Evolutionary conservation across 805 yeast genomes (phyloP).

Genomic region (Starmerella apis): DNA sequence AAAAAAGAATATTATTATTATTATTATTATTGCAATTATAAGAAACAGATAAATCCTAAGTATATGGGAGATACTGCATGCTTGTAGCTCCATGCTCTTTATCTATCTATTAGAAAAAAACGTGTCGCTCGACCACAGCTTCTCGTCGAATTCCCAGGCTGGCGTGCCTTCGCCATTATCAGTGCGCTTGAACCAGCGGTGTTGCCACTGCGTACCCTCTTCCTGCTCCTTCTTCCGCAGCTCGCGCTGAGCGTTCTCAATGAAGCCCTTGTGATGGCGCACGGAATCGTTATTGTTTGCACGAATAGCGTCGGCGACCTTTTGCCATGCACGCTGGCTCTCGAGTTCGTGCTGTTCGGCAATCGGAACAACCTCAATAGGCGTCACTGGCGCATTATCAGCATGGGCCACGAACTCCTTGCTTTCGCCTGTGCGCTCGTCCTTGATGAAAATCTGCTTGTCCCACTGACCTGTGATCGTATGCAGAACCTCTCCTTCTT

Average conservation of each 20-base stretch:
- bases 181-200: slow-evolving; percentile 60
- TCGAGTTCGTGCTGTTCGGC: slow-evolving; percentile 73
- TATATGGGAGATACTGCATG: neutral
- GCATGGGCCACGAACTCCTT: slow-evolving; percentile 30
- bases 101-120: slow-evolving; percentile 22
- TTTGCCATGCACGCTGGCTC: slow-evolving; percentile 78
- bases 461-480: slow-evolving; percentile 92
- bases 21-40: neutral
- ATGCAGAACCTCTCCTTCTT: slow-evolving; percentile 50
- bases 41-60: no score
- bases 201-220: slow-evolving; percentile 57
- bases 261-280: slow-evolving; percentile 58
- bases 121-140: slow-evolving; percentile 22
- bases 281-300: slow-evolving; percentile 66
- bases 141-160: slow-evolving; percentile 28
- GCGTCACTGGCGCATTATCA: slow-evolving; percentile 36
- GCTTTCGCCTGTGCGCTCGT: slow-evolving; percentile 40
- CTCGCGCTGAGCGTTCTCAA: slow-evolving; percentile 81
- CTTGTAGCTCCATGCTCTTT: neutral
- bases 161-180: slow-evolving; percentile 18
- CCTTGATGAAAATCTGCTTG: slow-evolving; percentile 37
- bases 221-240: slow-evolving; percentile 63
- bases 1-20: no score
- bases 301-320: slow-evolving; percentile 79
- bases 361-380: slow-evolving; percentile 64